Conservation (phyloP, 305 asterid genomes). For the Withania somnifera region DNA sequence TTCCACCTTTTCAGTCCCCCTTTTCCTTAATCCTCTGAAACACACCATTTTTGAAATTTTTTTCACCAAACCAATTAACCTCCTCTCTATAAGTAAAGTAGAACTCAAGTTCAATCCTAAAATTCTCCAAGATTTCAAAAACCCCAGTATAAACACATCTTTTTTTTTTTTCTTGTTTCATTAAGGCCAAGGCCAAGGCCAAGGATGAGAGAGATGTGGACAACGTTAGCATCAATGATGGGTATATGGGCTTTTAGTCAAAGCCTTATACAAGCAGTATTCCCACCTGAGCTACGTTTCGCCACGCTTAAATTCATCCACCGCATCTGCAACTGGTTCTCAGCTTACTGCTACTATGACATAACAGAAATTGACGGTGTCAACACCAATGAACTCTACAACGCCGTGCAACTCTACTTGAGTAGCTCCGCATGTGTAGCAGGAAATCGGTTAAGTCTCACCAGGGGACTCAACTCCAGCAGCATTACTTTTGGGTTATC, state of each 20-base stretch:
- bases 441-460: conserved; percentile 66
- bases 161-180: no score
- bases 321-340: conserved; percentile 43
- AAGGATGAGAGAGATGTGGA: conserved; percentile 26
- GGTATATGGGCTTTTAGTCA: conserved; percentile 38
- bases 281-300: conserved; percentile 32
- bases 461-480: conserved; percentile 64
- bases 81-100: no score
- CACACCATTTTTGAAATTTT: no score
- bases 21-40: no score
- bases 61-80: no score
- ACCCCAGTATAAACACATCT: no score
- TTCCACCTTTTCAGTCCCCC: background rate
- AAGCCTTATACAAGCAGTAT: conserved; percentile 22
- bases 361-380: conserved; percentile 88
- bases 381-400: conserved; percentile 91
- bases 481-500: conserved; percentile 70
- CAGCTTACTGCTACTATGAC: conserved; percentile 75
- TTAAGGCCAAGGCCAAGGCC: no score
- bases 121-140: background rate
- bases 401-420: conserved; percentile 79
- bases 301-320: conserved; percentile 17
- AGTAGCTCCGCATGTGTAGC: conserved; percentile 66
- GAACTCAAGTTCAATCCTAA: no score
- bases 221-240: conserved; percentile 35